A percentile compares a stretch with the other conserved stretches of the same genome.
Evolutionary conservation across 1,284 basidiomycete genomes (phyloP).

Genomic region (Trichosporon ovoides): DNA sequence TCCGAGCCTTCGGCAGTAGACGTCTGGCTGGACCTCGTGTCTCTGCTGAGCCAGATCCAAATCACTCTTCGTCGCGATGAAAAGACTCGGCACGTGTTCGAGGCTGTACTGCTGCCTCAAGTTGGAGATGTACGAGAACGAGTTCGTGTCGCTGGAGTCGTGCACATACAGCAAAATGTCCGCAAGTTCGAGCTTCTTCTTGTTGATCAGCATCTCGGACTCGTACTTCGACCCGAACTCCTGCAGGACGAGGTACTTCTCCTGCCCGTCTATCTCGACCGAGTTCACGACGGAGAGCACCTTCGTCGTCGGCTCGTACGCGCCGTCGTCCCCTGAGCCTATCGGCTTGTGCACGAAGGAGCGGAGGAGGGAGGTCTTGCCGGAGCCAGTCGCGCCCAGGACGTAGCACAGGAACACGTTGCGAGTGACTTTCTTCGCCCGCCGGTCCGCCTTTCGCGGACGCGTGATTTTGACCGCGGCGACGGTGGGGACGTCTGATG

Average conservation of each 20-base stretch:
- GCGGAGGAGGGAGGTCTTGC: conserved; percentile 82
- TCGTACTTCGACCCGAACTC: conserved; percentile 96
- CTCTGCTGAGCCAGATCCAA: conserved; percentile 92
- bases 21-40: conserved; percentile 97
- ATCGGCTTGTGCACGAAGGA: conserved; percentile 79
- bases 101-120: conserved; percentile 94
- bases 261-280: conserved; percentile 88
- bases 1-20: conserved; percentile 80
- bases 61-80: conserved; percentile 98
- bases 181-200: conserved; percentile 83
- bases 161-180: conserved; percentile 95
- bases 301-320: conserved; percentile 81
- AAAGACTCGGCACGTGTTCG: conserved; percentile 87
- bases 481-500: conserved; percentile 54
- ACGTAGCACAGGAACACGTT: conserved; percentile 91
- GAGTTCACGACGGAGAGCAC: conserved; percentile 88
- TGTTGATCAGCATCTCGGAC: conserved; percentile 78
- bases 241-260: conserved; percentile 96
- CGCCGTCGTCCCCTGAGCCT: conserved; percentile 32
- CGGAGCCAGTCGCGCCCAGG: conserved; percentile 90
- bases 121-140: conserved; percentile 97
- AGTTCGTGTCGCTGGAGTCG: conserved; percentile 97
- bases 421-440: conserved; percentile 77
- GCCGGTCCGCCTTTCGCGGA: conserved; percentile 75
- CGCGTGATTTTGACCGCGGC: conserved; percentile 74